Evolutionary conservation across 306 rosid species (phyloP).

Genomic region (Parietaria judaica): DNA sequence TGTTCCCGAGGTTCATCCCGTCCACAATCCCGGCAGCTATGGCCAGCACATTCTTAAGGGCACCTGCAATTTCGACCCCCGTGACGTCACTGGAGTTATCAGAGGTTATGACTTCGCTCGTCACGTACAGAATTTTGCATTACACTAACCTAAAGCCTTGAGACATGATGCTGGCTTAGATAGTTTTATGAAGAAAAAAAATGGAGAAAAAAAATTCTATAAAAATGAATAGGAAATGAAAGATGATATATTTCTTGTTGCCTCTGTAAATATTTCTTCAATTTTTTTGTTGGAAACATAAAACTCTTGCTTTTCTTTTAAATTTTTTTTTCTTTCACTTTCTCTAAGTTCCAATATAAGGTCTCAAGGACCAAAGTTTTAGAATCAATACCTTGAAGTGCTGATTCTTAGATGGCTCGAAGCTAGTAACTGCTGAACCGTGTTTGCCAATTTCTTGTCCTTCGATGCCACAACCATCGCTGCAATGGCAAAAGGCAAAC

Average conservation of each 20-base stretch:
- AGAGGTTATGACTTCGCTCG: constrained; percentile 65
- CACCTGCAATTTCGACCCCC: constrained; percentile 98
- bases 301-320: too few species aligned
- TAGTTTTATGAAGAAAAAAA: too few species aligned
- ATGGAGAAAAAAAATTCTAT: constrained; percentile 1
- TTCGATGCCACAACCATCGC: constrained; percentile 94
- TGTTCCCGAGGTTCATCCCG: constrained; percentile 95
- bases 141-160: constrained; percentile 10
- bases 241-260: too few species aligned
- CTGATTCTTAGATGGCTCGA: constrained; percentile 78
- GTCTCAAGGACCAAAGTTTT: not conserved
- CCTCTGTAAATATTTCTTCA: too few species aligned
- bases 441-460: constrained; percentile 77
- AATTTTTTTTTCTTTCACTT: too few species aligned
- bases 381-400: constrained; percentile 70
- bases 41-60: constrained; percentile 87
- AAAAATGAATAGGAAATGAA: too few species aligned
- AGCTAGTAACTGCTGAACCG: constrained; percentile 73
- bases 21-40: constrained; percentile 96
- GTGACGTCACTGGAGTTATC: constrained; percentile 96
- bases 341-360: too few species aligned
- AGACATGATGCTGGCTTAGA: not conserved
- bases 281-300: too few species aligned
- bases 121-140: constrained; percentile 8
- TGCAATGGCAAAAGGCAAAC: constrained; percentile 28